Base-by-base conservation (phyloP, 2,329 filamentous ascomycete genomes). In the Exophiala sp. region DNA sequence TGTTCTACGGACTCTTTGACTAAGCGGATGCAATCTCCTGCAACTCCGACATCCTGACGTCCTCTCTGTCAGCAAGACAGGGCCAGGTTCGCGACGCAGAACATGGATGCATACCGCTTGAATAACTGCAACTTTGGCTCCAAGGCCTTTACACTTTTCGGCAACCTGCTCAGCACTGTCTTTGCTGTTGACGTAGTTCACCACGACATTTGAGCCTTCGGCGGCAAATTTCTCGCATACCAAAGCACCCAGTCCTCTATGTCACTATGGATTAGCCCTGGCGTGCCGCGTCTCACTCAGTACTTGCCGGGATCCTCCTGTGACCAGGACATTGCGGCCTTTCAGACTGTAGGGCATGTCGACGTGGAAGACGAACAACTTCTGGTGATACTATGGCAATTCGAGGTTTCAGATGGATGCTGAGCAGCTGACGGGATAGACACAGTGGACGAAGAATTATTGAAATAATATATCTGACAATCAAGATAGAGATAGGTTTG, bases 161-260 rank as follows among this genome's bases (percentile, higher is more conserved):
- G 83, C 75, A 2, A 90, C 73, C 6, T 75, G 71, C 40, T 81
- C 72, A 5, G 88, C 89, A 1, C 82, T 77, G 14, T 78, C 76
- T 34, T 74, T 69, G 67, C 81, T 84, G 58, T 78, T 81, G 69
- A 79, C 76, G 70, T 90, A 92, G 72, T 91, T 92, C 66, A 94
- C 80, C 7, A 83, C 82, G 8, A 92, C 74, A 53, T 87, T 85
- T 66, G 81, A 82, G 43, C 87, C 86, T 63, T 85, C 77, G 18
- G 77, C 72, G 7, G 87, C 87, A 63, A 91, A 89, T 32, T 84
- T 81, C 51, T 80, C 78, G 36, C 79, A 80, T 2, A 88, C 78
- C 3, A 85, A 75, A 40, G 86, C 88, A 34, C 89, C 89, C 32
- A 92, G 79, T 2, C 88, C 89, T 61, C 88, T 83, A 44, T 11